Percentiles rank a stretch among this genome's conserved stretches.
Conservation (phyloP, 2,329 filamentous ascomycete genomes). For the Colletotrichum tanaceti region DNA sequence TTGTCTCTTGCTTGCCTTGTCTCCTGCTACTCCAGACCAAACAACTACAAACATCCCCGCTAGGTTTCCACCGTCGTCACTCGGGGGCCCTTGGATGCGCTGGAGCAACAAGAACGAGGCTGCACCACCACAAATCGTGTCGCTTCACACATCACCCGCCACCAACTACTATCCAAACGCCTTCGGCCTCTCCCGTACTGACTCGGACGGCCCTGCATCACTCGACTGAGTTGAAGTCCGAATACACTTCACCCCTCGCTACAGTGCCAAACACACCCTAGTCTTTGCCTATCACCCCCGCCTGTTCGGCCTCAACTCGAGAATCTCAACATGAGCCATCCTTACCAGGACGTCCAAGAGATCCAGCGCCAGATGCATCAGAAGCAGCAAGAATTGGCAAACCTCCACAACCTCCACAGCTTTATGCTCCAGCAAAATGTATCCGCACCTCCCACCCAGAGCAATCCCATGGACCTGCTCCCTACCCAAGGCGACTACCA, state of each 20-base stretch:
- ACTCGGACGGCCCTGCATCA: conserved; percentile 18
- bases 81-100: conserved; percentile 31
- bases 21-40: neutral
- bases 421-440: conserved; percentile 28
- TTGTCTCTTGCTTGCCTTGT: conserved; percentile 12
- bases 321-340: conserved; percentile 38
- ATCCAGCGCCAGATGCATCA: conserved; percentile 37
- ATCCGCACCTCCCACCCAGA: conserved; percentile 21
- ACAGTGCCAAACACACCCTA: conserved; percentile 6
- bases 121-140: conserved; percentile 26
- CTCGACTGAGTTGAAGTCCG: conserved; percentile 11
- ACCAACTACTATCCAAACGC: conserved; percentile 1
- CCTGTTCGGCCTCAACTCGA: conserved; percentile 24
- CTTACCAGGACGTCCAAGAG: conserved; percentile 29
- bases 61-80: conserved; percentile 26
- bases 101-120: conserved; percentile 33
- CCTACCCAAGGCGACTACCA: conserved; percentile 32
- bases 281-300: conserved; percentile 21
- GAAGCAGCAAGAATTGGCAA: conserved; percentile 40
- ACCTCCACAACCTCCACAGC: conserved; percentile 29
- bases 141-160: conserved; percentile 15
- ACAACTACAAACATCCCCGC: conserved; percentile 13
- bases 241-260: conserved; percentile 17
- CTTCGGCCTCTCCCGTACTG: conserved; percentile 4
- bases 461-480: conserved; percentile 23